Conservation (phyloP, 768 basidiomycete genomes). For the Favolaschia claudopus region DNA sequence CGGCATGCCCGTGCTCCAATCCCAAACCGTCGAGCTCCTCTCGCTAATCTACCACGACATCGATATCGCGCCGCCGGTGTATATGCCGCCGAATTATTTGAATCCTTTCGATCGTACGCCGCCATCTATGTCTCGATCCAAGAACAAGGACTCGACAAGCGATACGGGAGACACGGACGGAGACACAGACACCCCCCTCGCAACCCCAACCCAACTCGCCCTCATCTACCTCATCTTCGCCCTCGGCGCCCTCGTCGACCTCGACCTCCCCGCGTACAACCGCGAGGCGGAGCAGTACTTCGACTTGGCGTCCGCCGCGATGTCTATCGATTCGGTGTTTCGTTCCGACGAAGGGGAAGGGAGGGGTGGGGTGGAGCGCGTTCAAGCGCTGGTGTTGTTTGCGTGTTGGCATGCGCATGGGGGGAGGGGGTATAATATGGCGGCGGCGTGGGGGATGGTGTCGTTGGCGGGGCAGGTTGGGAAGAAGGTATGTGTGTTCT, state of each 20-base stretch:
- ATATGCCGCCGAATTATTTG: too few relatives aligned
- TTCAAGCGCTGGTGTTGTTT: slow-evolving; percentile 46
- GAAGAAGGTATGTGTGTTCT: slow-evolving; percentile 36
- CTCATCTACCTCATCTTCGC: slow-evolving; percentile 25
- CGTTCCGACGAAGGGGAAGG: slow-evolving; percentile 46
- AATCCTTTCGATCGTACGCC: too few relatives aligned
- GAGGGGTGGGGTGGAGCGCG: slow-evolving; percentile 44
- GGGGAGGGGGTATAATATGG: slow-evolving; percentile 34
- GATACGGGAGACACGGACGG: too few relatives aligned
- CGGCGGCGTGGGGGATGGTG: slow-evolving; percentile 41
- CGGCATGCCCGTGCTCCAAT: slow-evolving; percentile 50
- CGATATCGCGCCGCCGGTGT: too few relatives aligned
- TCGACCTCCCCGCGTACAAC: slow-evolving; percentile 33
- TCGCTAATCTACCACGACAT: not conserved
- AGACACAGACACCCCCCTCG: too few relatives aligned
- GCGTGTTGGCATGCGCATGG: slow-evolving; percentile 47
- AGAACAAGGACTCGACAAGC: too few relatives aligned
- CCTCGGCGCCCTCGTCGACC: slow-evolving; percentile 22
- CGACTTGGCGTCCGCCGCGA: slow-evolving; percentile 46
- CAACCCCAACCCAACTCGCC: slow-evolving; percentile 20
- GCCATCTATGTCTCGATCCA: too few relatives aligned
- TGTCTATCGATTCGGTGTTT: slow-evolving; percentile 47
- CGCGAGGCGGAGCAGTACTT: slow-evolving; percentile 54
- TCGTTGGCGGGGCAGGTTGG: too few relatives aligned
- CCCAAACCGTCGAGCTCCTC: slow-evolving; percentile 50